Percentiles rank a stretch among this genome's conserved stretches.
phyloP scores from a whole-genome alignment of 805 yeast species.

The Wickerhamomyces chaumierensis region DNA sequence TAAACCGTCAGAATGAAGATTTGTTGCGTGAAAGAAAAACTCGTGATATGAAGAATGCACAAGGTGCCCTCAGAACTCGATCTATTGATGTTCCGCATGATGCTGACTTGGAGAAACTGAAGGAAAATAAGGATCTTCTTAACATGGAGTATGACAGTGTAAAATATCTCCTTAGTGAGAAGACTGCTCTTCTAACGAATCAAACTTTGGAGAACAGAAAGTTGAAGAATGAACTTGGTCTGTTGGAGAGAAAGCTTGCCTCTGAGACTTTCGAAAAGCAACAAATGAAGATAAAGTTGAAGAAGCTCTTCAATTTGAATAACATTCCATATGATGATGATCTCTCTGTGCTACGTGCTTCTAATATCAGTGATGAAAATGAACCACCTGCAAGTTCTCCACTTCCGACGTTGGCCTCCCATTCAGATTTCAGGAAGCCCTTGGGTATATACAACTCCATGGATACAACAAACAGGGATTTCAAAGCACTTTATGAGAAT shows the following conservation, averaged over 20 bases:
- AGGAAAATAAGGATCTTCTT: constrained; percentile 17
- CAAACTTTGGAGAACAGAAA: constrained; percentile 31
- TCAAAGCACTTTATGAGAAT: constrained; percentile 27
- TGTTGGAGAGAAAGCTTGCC: constrained; percentile 54
- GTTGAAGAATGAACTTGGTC: constrained; percentile 43
- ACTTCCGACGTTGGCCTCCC: no score
- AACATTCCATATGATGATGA: constrained; percentile 17
- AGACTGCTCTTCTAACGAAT: constrained; percentile 33
- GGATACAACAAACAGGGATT: constrained; percentile 15
- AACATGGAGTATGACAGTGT: constrained; percentile 33
- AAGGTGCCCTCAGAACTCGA: constrained; percentile 16
- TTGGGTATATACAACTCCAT: constrained; percentile 10
- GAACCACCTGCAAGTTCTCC: constrained; percentile 7
- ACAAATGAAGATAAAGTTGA: constrained; percentile 31
- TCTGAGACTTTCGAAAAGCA: constrained; percentile 52
- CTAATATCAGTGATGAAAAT: constrained; percentile 10
- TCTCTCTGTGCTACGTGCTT: constrained; percentile 9
- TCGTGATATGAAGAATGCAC: constrained; percentile 13
- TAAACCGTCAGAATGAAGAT: constrained; percentile 25
- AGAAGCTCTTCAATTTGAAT: constrained; percentile 17
- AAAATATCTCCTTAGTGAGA: constrained; percentile 41
- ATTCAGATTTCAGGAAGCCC: constrained; percentile 27
- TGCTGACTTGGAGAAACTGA: constrained; percentile 13
- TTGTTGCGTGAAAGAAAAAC: constrained; percentile 14
- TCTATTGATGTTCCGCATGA: constrained; percentile 13